Conservation (phyloP, 2,329 filamentous ascomycete genomes). For the Mollisiaceae sp. region DNA sequence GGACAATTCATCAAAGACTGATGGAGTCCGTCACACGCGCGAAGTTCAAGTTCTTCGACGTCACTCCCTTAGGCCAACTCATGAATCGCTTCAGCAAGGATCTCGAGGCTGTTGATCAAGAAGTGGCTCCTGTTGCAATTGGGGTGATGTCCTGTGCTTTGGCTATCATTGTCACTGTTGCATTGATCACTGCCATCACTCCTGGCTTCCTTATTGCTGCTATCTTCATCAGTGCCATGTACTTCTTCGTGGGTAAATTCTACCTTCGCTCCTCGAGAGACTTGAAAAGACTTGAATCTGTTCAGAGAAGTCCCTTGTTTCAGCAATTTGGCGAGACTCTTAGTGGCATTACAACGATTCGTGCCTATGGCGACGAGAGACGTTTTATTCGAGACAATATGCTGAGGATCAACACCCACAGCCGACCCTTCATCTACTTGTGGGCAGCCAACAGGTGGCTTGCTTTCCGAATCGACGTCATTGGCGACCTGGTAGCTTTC, state of each 20-base stretch:
- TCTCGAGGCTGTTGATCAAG: conserved; percentile 91
- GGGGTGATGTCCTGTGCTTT: conserved; percentile 69
- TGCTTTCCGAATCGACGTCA: conserved; percentile 85
- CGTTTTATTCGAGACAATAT: conserved; percentile 95
- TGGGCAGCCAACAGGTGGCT: conserved; percentile 99
- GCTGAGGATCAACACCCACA: conserved; percentile 84
- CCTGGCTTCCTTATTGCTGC: conserved; percentile 89
- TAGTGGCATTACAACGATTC: conserved; percentile 92
- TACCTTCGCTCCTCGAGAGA: conserved; percentile 94
- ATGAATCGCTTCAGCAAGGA: conserved; percentile 99
- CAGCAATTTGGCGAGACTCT: conserved; percentile 98
- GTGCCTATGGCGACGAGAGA: conserved; percentile 92
- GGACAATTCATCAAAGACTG: conserved; percentile 78
- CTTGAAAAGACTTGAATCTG: conserved; percentile 91
- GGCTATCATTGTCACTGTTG: conserved; percentile 80
- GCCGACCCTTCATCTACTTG: conserved; percentile 91
- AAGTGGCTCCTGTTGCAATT: conserved; percentile 91
- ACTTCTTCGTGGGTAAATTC: conserved; percentile 82
- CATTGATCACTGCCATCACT: conserved; percentile 86
- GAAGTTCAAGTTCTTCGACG: conserved; percentile 97
- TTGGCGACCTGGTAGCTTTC: conserved; percentile 91
- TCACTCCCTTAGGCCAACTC: conserved; percentile 91
- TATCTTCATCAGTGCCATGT: conserved; percentile 81
- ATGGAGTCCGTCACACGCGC: conserved; percentile 83
- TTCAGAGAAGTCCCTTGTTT: conserved; percentile 92